Base-by-base conservation (phyloP, 148 eudicot species). In the Silene uniflora region DNA sequence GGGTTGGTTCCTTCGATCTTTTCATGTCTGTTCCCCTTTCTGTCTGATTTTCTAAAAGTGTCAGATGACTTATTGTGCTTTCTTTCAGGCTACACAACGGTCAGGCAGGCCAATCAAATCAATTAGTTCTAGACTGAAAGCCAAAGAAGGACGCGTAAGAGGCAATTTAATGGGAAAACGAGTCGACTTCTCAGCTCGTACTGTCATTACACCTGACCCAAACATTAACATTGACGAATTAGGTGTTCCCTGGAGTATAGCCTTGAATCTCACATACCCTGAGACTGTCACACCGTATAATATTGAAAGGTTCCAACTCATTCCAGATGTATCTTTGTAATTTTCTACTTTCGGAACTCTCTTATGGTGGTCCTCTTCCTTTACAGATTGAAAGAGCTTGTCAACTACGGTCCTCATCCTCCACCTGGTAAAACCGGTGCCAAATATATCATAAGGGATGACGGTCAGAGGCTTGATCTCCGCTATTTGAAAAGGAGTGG, bases 351-450 rank as follows among this genome's bases (percentile, higher is more conserved):
- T n/a, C 29, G 35, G 46, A 46, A 24, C 61, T 75, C 14, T 60
- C 56, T 68, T 25, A 55, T 73, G 29, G 73, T 49, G n/a, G 77
- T 4, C 27, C 5, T 46, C 68, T 69, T n/a, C 72, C n/a, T 9
- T 42, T 4, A 42, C 79, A 95, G 98, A 85, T 83, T 95, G 86
- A 95, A 95, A 85, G 99, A 95, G 85, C 99, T 95, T 70, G 99
- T 95, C 67, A 97, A 95, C 83, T 82, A 95, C 86, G 99, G 99
- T 21, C 99, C 98, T 63, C 97, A 95, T 82, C 99, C 99, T 42
- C 99, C 99, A 19, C 97, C 97, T 65, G 99, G 99, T 19, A 95
- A 95, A 88, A 95, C 99, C 52, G 99, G 99, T 72, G 99, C 99
- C 72, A 95, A 89, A 80, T 95, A 95, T 78, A 92, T 95, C 19